These are phyloP conservation scores for Somion occarium DNA, from an alignment of 1,284 basidiomycete genomes.

Conservation along the genomic window DNA sequence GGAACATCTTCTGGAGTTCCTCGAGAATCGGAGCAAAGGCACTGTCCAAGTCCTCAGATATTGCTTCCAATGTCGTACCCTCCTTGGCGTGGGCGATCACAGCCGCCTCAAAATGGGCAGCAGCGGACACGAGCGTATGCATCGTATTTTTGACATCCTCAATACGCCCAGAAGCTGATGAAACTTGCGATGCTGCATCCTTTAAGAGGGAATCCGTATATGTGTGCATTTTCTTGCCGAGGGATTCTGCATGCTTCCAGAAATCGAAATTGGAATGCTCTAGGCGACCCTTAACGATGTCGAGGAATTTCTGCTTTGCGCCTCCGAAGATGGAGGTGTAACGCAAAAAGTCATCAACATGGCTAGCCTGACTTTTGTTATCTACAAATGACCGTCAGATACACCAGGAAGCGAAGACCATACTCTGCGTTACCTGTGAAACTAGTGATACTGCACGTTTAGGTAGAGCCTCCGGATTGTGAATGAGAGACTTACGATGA, in stretches of 20 bases:
- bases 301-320: not conserved
- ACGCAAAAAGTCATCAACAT: not conserved
- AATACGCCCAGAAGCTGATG: not conserved
- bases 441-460: no score
- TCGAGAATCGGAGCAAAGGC: slow-evolving; percentile 10
- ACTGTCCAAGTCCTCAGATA: slow-evolving; percentile 2
- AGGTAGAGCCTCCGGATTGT: not conserved
- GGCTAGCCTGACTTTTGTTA: not conserved
- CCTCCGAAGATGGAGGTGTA: not conserved
- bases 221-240: not conserved
- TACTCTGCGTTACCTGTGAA: no score
- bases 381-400: not conserved
- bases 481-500: not conserved
- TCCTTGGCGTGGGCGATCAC: not conserved
- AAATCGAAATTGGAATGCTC: not conserved
- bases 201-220: not conserved
- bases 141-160: not conserved
- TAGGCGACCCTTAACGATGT: not conserved
- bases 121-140: not conserved
- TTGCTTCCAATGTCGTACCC: not conserved
- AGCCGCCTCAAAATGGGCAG: not conserved
- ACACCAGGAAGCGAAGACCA: no score
- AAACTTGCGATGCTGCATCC: not conserved
- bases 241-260: not conserved
- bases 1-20: slow-evolving; percentile 17